These are phyloP conservation scores for Sporothrix variecibatus DNA, from an alignment of 2,329 filamentous ascomycete species.

Conservation along the genomic window DNA sequence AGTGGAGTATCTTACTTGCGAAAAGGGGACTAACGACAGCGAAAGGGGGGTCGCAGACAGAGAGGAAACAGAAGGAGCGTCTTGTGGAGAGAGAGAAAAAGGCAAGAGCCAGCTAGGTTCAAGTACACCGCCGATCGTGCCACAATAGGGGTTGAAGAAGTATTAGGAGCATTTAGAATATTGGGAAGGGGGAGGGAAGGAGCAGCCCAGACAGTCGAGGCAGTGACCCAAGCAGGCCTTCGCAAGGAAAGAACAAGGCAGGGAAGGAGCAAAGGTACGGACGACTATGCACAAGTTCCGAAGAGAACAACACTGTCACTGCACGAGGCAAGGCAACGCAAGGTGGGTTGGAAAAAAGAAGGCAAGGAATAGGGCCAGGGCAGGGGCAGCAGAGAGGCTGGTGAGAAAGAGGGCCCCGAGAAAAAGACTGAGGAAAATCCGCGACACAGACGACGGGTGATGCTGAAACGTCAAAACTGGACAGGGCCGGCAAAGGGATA, in stretches of 20 bases:
- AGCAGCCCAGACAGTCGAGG: conserved; percentile 10
- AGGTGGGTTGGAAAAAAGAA: background rate
- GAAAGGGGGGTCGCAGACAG: conserved; percentile 14
- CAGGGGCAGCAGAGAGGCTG: background rate
- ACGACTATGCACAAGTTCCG: background rate
- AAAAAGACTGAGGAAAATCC: conserved; percentile 32
- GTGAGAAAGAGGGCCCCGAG: conserved; percentile 4
- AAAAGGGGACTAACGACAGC: conserved; percentile 19
- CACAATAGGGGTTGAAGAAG: conserved; percentile 27
- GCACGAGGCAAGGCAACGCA: background rate
- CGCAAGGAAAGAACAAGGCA: background rate
- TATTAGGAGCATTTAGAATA: conserved; percentile 10
- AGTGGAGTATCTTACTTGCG: conserved; percentile 26
- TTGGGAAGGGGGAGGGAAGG: background rate
- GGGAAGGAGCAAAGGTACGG: background rate
- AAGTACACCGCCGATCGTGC: conserved; percentile 26
- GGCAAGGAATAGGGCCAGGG: background rate
- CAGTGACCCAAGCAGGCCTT: background rate
- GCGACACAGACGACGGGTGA: conserved; percentile 33
- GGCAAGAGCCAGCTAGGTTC: conserved; percentile 14
- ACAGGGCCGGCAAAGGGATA: conserved; percentile 30
- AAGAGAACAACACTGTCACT: background rate
- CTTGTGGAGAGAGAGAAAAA: conserved; percentile 4
- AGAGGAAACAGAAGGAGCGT: conserved; percentile 24
- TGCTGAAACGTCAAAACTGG: conserved; percentile 38